These are phyloP conservation scores for Phytophthora pini DNA, from an alignment of 352 stramenopile genomes.

Conservation along the genomic window DNA sequence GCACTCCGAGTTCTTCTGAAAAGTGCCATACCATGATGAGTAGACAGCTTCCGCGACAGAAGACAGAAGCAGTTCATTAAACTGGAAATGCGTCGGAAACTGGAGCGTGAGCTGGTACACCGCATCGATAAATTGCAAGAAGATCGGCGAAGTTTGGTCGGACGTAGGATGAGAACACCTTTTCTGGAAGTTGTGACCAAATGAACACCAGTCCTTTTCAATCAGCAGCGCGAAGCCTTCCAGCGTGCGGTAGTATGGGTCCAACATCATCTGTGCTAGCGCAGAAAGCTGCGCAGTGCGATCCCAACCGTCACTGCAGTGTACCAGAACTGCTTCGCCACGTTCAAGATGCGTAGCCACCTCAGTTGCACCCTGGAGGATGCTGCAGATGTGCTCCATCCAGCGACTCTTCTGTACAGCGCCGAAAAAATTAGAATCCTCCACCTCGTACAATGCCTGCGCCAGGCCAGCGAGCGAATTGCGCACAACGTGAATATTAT, in stretches of 20 bases:
- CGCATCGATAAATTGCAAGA: constrained; percentile 98
- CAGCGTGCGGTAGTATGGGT: constrained; percentile 82
- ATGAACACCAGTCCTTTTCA: constrained; percentile 90
- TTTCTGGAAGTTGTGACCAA: constrained; percentile 90
- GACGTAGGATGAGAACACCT: constrained; percentile 79
- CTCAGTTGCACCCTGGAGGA: constrained; percentile 76
- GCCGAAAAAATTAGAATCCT: constrained; percentile 89
- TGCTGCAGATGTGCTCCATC: constrained; percentile 84
- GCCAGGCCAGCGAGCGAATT: constrained; percentile 71
- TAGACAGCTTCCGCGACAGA: constrained; percentile 97
- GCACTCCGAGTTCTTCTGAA: constrained; percentile 90
- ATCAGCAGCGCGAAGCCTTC: constrained; percentile 83
- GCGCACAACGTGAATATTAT: constrained; percentile 89
- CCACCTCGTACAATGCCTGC: constrained; percentile 83
- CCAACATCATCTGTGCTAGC: constrained; percentile 85
- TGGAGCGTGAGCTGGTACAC: constrained; percentile 97
- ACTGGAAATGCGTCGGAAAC: constrained; percentile 98
- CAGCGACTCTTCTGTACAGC: constrained; percentile 85
- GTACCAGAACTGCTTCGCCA: constrained; percentile 78
- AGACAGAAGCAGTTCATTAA: constrained; percentile 95
- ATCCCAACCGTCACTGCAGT: constrained; percentile 90
- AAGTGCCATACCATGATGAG: constrained; percentile 95
- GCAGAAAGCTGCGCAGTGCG: constrained; percentile 80
- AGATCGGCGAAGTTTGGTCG: constrained; percentile 97
- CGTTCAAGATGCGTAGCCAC: constrained; percentile 80